Evolutionary conservation across 805 yeast genomes (phyloP), one percentile per base, ranked within the genome.

Genomic region (Zygosaccharomyces gambellarensis): DNA sequence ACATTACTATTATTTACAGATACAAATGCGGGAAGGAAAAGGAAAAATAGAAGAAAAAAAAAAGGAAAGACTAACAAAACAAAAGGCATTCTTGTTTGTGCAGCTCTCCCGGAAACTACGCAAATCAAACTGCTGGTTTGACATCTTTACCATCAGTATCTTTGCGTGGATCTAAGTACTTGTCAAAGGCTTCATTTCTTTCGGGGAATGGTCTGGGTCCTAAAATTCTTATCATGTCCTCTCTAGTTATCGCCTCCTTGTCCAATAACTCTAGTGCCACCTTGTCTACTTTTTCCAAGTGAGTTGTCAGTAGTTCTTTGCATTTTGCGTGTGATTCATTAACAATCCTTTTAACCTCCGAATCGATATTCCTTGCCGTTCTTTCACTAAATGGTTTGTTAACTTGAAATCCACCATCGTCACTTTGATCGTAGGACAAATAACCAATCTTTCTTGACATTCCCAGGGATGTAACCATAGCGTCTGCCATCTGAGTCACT

Each of bases 131-230:
- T 6, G 22, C 38, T 34, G 38, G 38, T 17, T 34, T 34, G 11
- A 34, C 38, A 21, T 14, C 21, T n/a, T 34, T 17, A 7, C 22
- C 38, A 17, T 34, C 22, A 5, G 22, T 17, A 25, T 41, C 12
- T 30, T 17, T 34, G 45, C 31, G 42, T 14, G 68, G 69, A 58
- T 79, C 87, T 52, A 90, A 71, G 62, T 90, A 90, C 65, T 87
- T 88, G 67, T 89, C 96, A 69, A 90, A 90, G 1, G 96, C 96
- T 60, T 87, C 96, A 63, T 89, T 90, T 56, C 78, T 82, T 65
- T 90, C 96, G 12, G 87, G 84, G 76, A 85, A 94, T 9, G 96
- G 97, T 57, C 99, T 79, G 66, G 87, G 87, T 3, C 99, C 99
- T 41, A 94, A 72, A 44, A 94, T 67, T 50, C 92, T 77, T 49